phyloP scores from a whole-genome alignment of 495 filamentous ascomycete genomes.

The Penicillium chermesinum region DNA sequence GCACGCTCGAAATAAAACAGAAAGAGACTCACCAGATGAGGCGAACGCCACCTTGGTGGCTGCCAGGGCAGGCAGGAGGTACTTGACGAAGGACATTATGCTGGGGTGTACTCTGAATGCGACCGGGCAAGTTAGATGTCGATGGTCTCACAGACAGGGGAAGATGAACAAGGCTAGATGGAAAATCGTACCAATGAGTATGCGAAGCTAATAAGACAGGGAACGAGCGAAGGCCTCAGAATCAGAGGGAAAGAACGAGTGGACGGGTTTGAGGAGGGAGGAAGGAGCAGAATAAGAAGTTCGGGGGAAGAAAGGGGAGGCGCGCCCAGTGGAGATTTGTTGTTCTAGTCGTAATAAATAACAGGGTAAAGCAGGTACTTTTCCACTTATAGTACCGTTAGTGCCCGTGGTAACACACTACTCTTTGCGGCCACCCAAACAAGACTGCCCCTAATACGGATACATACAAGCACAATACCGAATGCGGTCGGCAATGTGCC shows the following conservation, averaged over 20 bases:
- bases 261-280: constrained; percentile 37
- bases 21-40: constrained; percentile 28
- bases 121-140: constrained; percentile 8
- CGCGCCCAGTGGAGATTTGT: constrained; percentile 27
- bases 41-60: constrained; percentile 60
- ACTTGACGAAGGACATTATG: constrained; percentile 67
- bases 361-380: no score
- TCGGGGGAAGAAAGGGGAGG: constrained; percentile 36
- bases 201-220: constrained; percentile 10
- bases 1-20: not conserved
- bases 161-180: not conserved
- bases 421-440: not conserved
- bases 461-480: constrained; percentile 20
- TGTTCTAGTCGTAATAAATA: constrained; percentile 1
- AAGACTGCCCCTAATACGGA: not conserved
- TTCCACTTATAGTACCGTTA: no score
- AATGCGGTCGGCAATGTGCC: constrained; percentile 7
- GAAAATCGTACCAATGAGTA: constrained; percentile 12
- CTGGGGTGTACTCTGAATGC: constrained; percentile 29
- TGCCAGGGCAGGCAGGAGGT: constrained; percentile 71
- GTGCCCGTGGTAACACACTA: not conserved
- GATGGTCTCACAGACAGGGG: not conserved
- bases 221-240: constrained; percentile 27
- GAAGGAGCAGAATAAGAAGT: constrained; percentile 35
- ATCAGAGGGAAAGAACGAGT: constrained; percentile 41